Conservation (phyloP, 345 rosid species). For the Hypericum androsaemum region DNA sequence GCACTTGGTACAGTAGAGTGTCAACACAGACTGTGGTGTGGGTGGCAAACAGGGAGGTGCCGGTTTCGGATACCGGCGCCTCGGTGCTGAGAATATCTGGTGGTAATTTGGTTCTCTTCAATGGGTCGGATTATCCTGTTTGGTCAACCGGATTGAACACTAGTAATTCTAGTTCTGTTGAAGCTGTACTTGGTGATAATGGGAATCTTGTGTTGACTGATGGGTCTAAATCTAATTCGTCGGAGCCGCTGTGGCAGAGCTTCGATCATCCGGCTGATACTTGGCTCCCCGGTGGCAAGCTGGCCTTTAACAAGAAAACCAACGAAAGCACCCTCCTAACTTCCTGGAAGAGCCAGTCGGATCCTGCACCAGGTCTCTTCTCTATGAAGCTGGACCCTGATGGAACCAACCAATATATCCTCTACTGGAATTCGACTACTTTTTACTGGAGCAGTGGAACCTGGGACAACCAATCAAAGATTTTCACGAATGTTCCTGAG, state of each 20-base stretch:
- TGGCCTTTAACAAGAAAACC: not conserved
- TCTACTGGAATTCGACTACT: not conserved
- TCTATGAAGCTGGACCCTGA: not conserved
- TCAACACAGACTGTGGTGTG: not conserved
- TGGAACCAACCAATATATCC: not conserved
- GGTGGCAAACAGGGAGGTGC: not conserved
- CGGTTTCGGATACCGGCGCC: not conserved
- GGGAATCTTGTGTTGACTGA: not conserved
- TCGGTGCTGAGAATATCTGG: not conserved
- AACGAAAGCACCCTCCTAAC: not conserved
- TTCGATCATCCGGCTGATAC: constrained; percentile 1
- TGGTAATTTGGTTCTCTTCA: not conserved
- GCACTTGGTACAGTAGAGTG: constrained; percentile 41
- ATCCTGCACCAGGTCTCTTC: not conserved
- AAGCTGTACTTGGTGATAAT: not conserved
- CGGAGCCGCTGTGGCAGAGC: not conserved
- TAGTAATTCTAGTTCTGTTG: not conserved
- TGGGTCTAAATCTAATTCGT: not conserved
- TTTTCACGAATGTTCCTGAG: too few species aligned
- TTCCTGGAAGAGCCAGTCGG: not conserved
- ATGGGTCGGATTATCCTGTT: not conserved
- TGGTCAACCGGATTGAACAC: not conserved
- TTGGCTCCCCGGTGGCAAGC: not conserved
- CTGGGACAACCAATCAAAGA: too few species aligned
- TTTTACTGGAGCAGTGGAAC: not conserved